A percentile compares a stretch with the other conserved stretches of the same genome.
Conservation (phyloP, 306 rosid species). For the Lathyrus tuberosus region DNA sequence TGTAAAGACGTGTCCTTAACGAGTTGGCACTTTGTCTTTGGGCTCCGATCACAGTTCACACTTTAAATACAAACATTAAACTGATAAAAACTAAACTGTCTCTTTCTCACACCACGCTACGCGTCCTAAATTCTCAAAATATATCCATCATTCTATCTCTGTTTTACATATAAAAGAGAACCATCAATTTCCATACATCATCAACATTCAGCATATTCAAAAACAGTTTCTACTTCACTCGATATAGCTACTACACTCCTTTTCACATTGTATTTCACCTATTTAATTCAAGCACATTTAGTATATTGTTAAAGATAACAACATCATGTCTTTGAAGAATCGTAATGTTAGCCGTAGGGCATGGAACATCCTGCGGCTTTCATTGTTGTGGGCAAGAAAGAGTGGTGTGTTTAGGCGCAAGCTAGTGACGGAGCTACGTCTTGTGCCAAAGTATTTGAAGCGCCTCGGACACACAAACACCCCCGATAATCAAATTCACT, state of each 20-base stretch:
- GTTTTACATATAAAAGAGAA: background rate
- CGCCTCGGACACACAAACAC: constrained; percentile 41
- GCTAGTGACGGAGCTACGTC: constrained; percentile 59
- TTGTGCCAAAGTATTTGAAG: constrained; percentile 62
- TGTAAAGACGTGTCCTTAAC: constrained; percentile 43
- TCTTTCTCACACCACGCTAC: constrained; percentile 35
- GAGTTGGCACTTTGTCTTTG: constrained; percentile 28
- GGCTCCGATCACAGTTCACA: constrained; percentile 2
- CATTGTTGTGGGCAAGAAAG: constrained; percentile 79
- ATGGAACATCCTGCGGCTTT: constrained; percentile 71
- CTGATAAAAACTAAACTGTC: constrained; percentile 18
- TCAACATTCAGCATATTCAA: constrained; percentile 2
- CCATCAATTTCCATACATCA: constrained; percentile 29
- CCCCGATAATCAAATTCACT: constrained; percentile 39
- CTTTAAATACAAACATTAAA: background rate
- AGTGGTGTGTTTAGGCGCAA: constrained; percentile 69
- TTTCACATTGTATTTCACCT: background rate
- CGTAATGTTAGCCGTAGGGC: constrained; percentile 48
- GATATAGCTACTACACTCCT: constrained; percentile 11
- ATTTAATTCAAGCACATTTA: constrained; percentile 13
- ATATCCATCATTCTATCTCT: background rate
- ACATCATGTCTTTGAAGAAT: constrained; percentile 49
- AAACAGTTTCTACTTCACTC: constrained; percentile 4
- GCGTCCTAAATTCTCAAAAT: constrained; percentile 33
- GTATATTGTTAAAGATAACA: background rate